Conservation (phyloP, 2,329 filamentous ascomycete species). For the Phialophora expanda region DNA sequence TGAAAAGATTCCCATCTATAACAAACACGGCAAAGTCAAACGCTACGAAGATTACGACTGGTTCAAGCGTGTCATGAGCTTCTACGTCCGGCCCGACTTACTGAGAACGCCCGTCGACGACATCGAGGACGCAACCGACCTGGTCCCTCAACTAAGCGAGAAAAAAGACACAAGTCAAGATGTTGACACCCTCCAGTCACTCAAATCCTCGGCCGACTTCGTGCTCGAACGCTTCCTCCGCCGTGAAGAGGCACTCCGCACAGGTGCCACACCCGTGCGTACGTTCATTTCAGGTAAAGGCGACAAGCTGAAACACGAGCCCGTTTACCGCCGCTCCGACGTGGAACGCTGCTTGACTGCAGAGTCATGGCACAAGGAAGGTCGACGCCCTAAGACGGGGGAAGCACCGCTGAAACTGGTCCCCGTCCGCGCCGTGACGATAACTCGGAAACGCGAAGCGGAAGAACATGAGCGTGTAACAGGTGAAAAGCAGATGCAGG, state of each 20-base stretch:
- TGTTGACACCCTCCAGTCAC: conserved; percentile 82
- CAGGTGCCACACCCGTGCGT: conserved; percentile 71
- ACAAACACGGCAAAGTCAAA: conserved; percentile 76
- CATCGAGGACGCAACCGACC: conserved; percentile 76
- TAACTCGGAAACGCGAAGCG: conserved; percentile 84
- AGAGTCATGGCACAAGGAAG: conserved; percentile 98
- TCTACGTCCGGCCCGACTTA: conserved; percentile 64
- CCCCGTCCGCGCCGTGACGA: conserved; percentile 87
- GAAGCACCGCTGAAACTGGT: conserved; percentile 82
- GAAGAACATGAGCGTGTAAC: conserved; percentile 80
- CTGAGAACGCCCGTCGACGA: conserved; percentile 74
- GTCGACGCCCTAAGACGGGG: conserved; percentile 73
- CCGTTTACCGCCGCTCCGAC: conserved; percentile 79
- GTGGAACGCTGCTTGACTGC: conserved; percentile 85
- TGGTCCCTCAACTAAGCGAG: conserved; percentile 73
- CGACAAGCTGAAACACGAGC: conserved; percentile 73
- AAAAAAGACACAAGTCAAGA: conserved; percentile 76
- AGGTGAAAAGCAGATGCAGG: conserved; percentile 84
- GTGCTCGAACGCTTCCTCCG: conserved; percentile 85
- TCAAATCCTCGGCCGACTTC: conserved; percentile 84
- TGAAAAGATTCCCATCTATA: conserved; percentile 81
- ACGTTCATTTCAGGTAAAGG: conserved; percentile 78
- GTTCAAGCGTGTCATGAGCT: conserved; percentile 80
- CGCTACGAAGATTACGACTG: conserved; percentile 81
- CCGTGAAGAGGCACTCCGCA: conserved; percentile 84